phyloP scores from a whole-genome alignment of 495 filamentous ascomycete genomes.

The Penicillium angulare region DNA sequence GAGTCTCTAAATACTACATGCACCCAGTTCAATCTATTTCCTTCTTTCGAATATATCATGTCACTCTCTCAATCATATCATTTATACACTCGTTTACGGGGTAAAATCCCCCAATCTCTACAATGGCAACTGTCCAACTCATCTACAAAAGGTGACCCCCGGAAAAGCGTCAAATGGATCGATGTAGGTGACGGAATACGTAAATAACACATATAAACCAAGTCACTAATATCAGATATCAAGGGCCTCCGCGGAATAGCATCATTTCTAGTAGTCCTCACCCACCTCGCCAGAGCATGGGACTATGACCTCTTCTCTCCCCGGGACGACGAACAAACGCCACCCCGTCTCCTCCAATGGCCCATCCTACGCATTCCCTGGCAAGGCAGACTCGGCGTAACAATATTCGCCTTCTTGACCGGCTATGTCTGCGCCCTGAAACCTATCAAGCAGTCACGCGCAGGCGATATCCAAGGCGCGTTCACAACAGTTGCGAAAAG shows the following conservation, averaged over 20 bases:
- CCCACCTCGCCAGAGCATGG: constrained; percentile 63
- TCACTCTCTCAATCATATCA: constrained; percentile 19
- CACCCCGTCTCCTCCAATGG: constrained; percentile 56
- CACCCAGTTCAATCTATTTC: background rate
- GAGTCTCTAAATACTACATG: too few species aligned
- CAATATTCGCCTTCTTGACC: constrained; percentile 66
- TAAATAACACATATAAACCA: background rate
- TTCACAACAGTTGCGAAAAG: constrained; percentile 58
- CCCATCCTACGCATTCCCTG: constrained; percentile 61
- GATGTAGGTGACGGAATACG: constrained; percentile 55
- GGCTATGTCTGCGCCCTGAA: constrained; percentile 69
- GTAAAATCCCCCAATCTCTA: constrained; percentile 22
- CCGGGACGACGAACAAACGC: constrained; percentile 41
- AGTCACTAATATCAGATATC: background rate
- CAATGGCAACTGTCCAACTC: constrained; percentile 31
- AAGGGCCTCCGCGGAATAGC: constrained; percentile 68
- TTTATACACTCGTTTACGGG: constrained; percentile 35
- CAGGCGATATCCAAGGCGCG: constrained; percentile 52
- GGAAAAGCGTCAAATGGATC: constrained; percentile 68
- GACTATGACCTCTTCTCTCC: constrained; percentile 59
- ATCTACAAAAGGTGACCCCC: constrained; percentile 37
- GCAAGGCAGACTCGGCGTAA: constrained; percentile 65
- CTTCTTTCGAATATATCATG: constrained; percentile 16
- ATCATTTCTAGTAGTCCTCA: constrained; percentile 64
- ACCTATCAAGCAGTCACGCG: constrained; percentile 58